Evolutionary conservation across 2,329 filamentous ascomycete species (phyloP).

Genomic region (Microsporum canis): DNA sequence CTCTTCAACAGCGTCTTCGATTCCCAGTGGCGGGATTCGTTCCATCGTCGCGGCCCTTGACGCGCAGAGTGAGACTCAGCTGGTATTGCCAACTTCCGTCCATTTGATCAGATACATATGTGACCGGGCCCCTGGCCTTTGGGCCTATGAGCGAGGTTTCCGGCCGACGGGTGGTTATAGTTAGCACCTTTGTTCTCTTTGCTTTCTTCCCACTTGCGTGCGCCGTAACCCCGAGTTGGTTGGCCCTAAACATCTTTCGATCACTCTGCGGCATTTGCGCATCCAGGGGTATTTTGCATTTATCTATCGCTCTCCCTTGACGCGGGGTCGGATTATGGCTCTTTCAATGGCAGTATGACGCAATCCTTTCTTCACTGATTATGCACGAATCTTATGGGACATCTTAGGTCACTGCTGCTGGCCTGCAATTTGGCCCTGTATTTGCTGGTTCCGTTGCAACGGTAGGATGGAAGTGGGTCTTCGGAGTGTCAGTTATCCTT

Average conservation of each 20-base stretch:
- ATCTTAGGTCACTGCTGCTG: background rate
- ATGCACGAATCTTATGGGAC: background rate
- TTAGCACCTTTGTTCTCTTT: background rate
- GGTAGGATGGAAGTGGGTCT: background rate
- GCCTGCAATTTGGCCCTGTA: background rate
- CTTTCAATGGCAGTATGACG: background rate
- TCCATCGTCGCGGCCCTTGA: background rate
- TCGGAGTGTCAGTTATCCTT: background rate
- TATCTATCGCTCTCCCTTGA: background rate
- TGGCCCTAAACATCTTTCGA: background rate
- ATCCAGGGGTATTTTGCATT: background rate
- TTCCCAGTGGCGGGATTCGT: background rate
- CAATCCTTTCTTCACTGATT: background rate
- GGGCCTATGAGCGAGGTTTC: background rate
- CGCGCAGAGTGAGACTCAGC: background rate
- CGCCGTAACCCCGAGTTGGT: background rate
- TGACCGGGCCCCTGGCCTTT: background rate
- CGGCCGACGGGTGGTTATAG: background rate
- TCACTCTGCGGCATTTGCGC: background rate
- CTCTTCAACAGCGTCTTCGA: background rate
- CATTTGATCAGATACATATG: background rate
- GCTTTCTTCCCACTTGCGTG: background rate
- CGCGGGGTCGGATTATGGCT: background rate
- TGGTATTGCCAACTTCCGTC: background rate
- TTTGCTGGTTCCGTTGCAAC: background rate